Evolutionary conservation across 306 rosid genomes (phyloP).

Genomic region (Medicago ruthenica): DNA sequence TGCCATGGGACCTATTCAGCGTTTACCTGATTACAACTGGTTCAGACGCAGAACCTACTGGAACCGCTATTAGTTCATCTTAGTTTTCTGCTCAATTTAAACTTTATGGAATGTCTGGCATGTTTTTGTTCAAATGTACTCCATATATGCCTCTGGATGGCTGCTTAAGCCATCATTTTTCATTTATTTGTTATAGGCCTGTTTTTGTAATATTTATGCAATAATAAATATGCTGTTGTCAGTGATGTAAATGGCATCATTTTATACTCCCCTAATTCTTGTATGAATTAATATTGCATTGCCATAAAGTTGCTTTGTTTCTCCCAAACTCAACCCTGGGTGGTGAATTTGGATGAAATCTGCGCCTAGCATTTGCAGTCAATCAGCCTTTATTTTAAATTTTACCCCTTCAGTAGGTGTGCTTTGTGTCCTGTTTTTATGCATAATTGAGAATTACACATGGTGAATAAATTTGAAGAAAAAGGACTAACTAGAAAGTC

Average conservation of each 20-base stretch:
- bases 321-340: background rate
- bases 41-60: constrained; percentile 99
- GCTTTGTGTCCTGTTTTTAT: background rate
- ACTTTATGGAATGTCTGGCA: constrained; percentile 46
- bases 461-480: too few species aligned
- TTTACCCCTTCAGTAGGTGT: background rate
- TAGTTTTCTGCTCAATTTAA: constrained; percentile 41
- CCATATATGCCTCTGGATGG: constrained; percentile 48
- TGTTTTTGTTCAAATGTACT: constrained; percentile 42
- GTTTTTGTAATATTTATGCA: constrained; percentile 53
- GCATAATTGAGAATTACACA: too few species aligned
- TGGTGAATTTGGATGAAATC: background rate
- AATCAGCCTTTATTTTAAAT: background rate
- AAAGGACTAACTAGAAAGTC: too few species aligned
- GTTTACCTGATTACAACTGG: constrained; percentile 93
- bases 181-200: constrained; percentile 41
- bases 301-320: constrained; percentile 18
- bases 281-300: constrained; percentile 28
- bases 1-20: constrained; percentile 86
- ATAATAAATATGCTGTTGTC: constrained; percentile 59
- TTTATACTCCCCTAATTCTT: constrained; percentile 26
- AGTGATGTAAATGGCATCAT: constrained; percentile 46
- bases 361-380: background rate
- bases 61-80: constrained; percentile 85
- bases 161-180: constrained; percentile 52